A percentile compares a stretch with the other conserved stretches of the same genome.
Conservation (phyloP, 208 protist species). For the Acanthamoeba triangularis region DNA sequence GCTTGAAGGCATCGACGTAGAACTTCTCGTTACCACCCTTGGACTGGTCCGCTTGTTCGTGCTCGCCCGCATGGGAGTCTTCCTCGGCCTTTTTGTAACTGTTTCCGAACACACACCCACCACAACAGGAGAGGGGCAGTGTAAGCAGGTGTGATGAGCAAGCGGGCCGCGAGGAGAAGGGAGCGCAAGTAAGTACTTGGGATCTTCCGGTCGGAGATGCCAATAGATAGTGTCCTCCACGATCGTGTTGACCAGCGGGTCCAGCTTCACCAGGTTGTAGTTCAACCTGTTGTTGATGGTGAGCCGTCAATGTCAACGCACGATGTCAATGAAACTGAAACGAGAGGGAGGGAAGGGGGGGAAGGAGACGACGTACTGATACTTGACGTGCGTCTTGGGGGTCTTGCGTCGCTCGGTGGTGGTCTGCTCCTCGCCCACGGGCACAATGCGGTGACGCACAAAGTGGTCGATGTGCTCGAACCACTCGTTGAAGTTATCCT, state of each 20-base stretch:
- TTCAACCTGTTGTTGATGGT: neutral
- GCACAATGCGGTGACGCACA: constrained; percentile 56
- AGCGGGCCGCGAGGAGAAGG: neutral
- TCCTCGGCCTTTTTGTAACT: neutral
- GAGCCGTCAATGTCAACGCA: neutral
- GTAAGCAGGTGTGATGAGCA: neutral
- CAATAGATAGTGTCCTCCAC: constrained; percentile 5
- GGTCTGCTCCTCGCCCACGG: constrained; percentile 68
- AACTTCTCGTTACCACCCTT: neutral
- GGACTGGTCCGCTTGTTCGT: neutral
- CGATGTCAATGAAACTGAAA: neutral
- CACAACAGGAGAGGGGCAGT: too few relatives aligned
- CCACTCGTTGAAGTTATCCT: constrained; percentile 65
- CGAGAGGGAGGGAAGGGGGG: neutral
- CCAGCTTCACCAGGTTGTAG: constrained; percentile 48
- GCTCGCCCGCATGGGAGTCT: neutral
- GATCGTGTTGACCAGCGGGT: constrained; percentile 40
- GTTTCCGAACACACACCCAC: too few relatives aligned
- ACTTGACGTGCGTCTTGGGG: constrained; percentile 55
- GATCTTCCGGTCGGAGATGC: constrained; percentile 52
- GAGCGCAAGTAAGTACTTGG: neutral
- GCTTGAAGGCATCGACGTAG: constrained; percentile 61
- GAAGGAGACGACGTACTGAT: neutral
- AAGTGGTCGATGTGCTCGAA: constrained; percentile 76
- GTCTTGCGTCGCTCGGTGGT: constrained; percentile 57